Base-by-base conservation (phyloP, 2,329 filamentous ascomycete genomes). In the Clonostachys sp. region DNA sequence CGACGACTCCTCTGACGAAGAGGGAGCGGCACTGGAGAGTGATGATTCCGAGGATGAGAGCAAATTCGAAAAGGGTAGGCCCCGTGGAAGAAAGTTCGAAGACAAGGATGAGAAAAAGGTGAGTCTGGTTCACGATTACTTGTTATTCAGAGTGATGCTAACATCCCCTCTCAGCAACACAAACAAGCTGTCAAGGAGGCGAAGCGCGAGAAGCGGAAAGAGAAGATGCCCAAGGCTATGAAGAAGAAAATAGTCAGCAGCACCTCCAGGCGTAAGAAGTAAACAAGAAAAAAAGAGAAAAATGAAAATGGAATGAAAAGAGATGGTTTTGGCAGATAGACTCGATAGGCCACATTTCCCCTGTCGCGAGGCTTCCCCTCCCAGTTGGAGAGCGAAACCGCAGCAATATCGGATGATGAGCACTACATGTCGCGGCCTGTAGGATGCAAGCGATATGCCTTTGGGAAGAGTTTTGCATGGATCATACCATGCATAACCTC, bases 221-320 rank as follows among this genome's bases (percentile, higher is more conserved):
- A 89, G 5, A 99, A 99, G 75, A 95, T 99, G 70, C 92, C 94
- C 1, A 99, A 99, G 71, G 84, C 95, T 63, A 55, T 96, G 34
- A 99, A 99, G 79, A 97, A 96, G 75, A 89, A 87, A 63, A 68
- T 95, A 49, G 81, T 95, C 24, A 78, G 77, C 48, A 73, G 74
- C 52, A 75, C 77, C 14, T 74, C 81, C 48, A 73, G 81, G 55
- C 81, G 79, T 60, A 86, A 87, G 71, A 85, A 80, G 63, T 79
- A 73, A 59, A 63, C 44, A 34, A 30, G 8, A 17, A 40, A 45
- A 46, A 20, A 35, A 36, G 18, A 30, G 38, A 50, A 49, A 51
- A 41, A 45, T 34, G 45, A 35, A 48, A 30, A 30, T 10, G 24
- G 24, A 30, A 10, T 10, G 24, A 30, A 30, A 30, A 30, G 24